Base-by-base conservation (phyloP, 164 flowering plant genomes). In the Tetracentron sinense region DNA sequence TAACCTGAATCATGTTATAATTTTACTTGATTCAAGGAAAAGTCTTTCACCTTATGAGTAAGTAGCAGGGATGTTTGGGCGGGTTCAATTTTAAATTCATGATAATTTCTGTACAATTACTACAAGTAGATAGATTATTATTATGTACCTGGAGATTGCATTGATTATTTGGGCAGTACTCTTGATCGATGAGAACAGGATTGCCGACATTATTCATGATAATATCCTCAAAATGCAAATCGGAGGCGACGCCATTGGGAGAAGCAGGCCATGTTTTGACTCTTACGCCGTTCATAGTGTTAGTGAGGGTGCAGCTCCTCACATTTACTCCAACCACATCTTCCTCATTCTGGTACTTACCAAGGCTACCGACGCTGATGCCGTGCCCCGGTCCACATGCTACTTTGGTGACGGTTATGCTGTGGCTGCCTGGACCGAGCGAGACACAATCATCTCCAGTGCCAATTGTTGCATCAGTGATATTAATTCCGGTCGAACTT, bases 381-480 rank as follows among this genome's bases (percentile, higher is more conserved):
- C 88, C 88, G 33, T 79, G 83, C 3, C 85, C 88, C 0, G 88
- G 83, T 3, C 88, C 88, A 58, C 85, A 83, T 0, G 4, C 0
- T 6, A 81, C 70, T 5, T 47, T 31, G 27, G 58, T 19, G 16
- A 83, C 44, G 12, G 42, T 25, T 6, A 81, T 55, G 60, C 58
- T 35, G 2, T n/a, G 12, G 55, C 62, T 69, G 0, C 85, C 88
- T 0, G 74, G 70, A 16, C 78, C 74, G 17, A 84, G 6, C 2
- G 84, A 66, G 16, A 84, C 46, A 63, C 81, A 82, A 33, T 82
- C 84, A 35, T 84, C 88, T 0, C 83, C 83, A 6, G 81, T 75
- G n/a, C 51, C 72, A 2, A 82, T 82, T 21, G 6, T 8, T 12
- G 74, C 19, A 12, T 48, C 22, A 0, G 53, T 2, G 0, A 82